Base-by-base conservation (phyloP, 140 eudicot genomes). In the Oenanthe javanica region DNA sequence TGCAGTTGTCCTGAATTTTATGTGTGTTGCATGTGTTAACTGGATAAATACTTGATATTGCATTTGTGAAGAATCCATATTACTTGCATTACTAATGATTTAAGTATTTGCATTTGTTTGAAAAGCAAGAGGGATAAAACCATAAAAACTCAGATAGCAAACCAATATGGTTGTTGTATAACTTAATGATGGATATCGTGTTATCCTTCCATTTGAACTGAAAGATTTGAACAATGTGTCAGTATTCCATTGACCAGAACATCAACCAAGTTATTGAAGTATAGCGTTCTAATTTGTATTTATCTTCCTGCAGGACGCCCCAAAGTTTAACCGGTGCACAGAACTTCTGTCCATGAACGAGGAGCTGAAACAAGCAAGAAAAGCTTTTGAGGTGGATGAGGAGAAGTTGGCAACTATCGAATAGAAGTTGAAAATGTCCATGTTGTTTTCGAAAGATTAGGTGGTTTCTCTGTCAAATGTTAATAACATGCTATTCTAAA, bases 321-420 rank as follows among this genome's bases (percentile, higher is more conserved):
- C 93, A 46, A 95, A 95, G 80, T 77, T 91, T 73, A 93, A 95
- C 80, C 91, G 93, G 3, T 90, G 93, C 78, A 88, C 93, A 21
- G 96, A 95, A 67, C 80, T 95, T 82, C 75, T 95, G 85, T 87
- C 96, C 4, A 95, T 90, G 97, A 91, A 95, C 49, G 99, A 95
- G 84, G 99, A 92, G 84, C 86, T 95, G 46, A 95, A 95, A 87
- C 99, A 95, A 87, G 97, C 97, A 6, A 86, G 97, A 74, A 95
- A 95, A 83, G 97, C 99, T 64, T 94, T 94, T 80, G 99, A 92
- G 46, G 92, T 85, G 9, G 93, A 89, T 48, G 93, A 89, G 74
- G 93, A 87, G 84, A 94, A 88, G 86, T 75, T 94, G 78, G 96
- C 90, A 64, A 75, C 87, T 38, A 77, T 76, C 14, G 96, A 94